These are phyloP conservation scores for Candida tallmaniae DNA, from an alignment of 805 yeast genomes.

Conservation along the genomic window DNA sequence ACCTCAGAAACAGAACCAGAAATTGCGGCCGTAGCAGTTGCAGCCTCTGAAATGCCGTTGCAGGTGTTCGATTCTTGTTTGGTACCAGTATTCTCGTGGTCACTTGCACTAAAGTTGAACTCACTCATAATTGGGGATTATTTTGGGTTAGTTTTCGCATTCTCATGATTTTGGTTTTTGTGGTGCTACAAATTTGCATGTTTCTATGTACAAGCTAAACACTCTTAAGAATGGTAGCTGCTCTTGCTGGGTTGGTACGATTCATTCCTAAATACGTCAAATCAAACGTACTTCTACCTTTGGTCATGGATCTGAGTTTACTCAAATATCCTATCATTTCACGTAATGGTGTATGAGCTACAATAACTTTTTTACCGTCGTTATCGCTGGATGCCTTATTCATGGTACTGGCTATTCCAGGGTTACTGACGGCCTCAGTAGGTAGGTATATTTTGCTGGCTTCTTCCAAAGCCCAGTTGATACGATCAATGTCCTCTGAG, in stretches of 20 bases:
- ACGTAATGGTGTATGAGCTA: conserved; percentile 79
- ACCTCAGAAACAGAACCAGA: background rate
- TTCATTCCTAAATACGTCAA: conserved; percentile 78
- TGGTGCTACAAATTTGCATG: no score
- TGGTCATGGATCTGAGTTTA: conserved; percentile 74
- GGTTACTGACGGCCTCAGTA: background rate
- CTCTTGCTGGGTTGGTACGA: conserved; percentile 40
- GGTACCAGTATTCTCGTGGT: no score
- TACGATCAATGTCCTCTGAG: conserved; percentile 29
- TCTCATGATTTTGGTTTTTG: no score
- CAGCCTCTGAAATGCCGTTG: no score
- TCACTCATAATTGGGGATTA: no score
- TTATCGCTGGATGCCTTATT: conserved; percentile 37
- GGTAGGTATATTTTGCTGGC: conserved; percentile 69
- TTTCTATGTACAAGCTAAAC: no score
- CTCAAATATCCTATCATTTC: conserved; percentile 89
- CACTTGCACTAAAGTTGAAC: no score
- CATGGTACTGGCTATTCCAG: conserved; percentile 47
- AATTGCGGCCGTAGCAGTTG: background rate
- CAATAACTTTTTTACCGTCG: conserved; percentile 46
- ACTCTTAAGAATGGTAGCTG: conserved; percentile 5
- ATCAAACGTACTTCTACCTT: conserved; percentile 81
- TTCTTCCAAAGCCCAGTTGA: conserved; percentile 47
- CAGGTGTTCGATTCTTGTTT: no score
- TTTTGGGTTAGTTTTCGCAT: no score